These are phyloP conservation scores for Starmerella roubikii DNA, from an alignment of 805 yeast genomes.

Conservation along the genomic window DNA sequence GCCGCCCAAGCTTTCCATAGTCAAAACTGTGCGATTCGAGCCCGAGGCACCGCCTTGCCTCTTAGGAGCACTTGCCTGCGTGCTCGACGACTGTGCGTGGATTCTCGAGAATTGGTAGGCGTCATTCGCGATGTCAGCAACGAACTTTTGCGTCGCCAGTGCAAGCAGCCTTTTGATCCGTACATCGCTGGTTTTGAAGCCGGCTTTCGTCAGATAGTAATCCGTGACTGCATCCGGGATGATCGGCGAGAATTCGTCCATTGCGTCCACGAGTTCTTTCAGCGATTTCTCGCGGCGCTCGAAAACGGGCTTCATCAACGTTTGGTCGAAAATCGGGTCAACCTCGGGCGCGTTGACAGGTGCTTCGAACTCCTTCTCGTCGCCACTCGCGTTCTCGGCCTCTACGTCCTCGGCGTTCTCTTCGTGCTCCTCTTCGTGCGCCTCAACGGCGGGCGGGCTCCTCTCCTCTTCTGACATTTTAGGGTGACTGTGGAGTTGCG, in stretches of 20 bases:
- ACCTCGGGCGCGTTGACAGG: not conserved
- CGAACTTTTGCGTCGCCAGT: slow-evolving; percentile 88
- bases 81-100: slow-evolving; percentile 62
- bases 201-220: slow-evolving; percentile 73
- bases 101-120: slow-evolving; percentile 93
- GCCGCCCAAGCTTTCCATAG: slow-evolving; percentile 85
- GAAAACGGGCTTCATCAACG: slow-evolving; percentile 18
- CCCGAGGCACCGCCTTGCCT: slow-evolving; percentile 25
- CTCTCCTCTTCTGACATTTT: too few species aligned
- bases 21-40: slow-evolving; percentile 52
- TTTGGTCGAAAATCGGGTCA: slow-evolving; percentile 19
- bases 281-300: slow-evolving; percentile 28
- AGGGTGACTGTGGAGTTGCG: too few species aligned
- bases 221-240: slow-evolving; percentile 96
- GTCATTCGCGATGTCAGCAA: slow-evolving; percentile 87
- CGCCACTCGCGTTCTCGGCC: not conserved
- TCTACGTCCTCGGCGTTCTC: not conserved
- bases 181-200: slow-evolving; percentile 66
- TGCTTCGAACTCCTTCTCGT: not conserved
- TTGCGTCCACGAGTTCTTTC: slow-evolving; percentile 68
- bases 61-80: slow-evolving; percentile 18
- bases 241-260: slow-evolving; percentile 91
- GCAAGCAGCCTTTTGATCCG: slow-evolving; percentile 76
- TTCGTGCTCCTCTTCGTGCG: not conserved
- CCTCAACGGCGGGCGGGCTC: too few species aligned